Conservation (phyloP, 176 grass and related monocot genomes). For the Chloris gayana region DNA sequence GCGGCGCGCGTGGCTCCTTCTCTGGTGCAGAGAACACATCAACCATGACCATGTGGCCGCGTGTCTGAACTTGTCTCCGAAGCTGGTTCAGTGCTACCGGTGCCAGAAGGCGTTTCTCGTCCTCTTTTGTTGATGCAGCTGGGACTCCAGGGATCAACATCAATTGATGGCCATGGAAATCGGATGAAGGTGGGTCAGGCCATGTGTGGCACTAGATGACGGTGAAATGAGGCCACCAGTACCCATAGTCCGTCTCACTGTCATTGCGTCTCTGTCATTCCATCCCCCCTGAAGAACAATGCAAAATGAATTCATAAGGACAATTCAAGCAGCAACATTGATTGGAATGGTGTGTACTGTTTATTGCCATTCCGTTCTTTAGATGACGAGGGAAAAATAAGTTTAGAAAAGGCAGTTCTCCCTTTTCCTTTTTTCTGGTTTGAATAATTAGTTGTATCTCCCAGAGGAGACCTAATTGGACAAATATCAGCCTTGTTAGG, state of each 20-base stretch:
- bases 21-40: background rate
- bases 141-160: constrained; percentile 16
- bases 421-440: background rate
- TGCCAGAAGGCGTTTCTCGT: background rate
- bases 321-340: constrained; percentile 15
- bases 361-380: background rate
- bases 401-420: background rate
- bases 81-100: background rate
- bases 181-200: background rate
- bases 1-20: background rate
- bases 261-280: constrained; percentile 16
- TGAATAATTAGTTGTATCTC: background rate
- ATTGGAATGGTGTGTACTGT: background rate
- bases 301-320: constrained; percentile 30
- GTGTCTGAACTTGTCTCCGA: constrained; percentile 24
- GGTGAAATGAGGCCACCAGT: constrained; percentile 27
- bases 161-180: constrained; percentile 9
- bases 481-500: background rate
- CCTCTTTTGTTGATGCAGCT: background rate
- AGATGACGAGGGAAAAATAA: background rate
- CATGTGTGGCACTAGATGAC: constrained; percentile 30
- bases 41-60: constrained; percentile 23
- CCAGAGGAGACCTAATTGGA: background rate
- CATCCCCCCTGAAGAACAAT: background rate
- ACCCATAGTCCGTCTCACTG: constrained; percentile 26